Evolutionary conservation across 352 stramenopile species (phyloP).

Genomic region (Phytopythium chamaehyphon): DNA sequence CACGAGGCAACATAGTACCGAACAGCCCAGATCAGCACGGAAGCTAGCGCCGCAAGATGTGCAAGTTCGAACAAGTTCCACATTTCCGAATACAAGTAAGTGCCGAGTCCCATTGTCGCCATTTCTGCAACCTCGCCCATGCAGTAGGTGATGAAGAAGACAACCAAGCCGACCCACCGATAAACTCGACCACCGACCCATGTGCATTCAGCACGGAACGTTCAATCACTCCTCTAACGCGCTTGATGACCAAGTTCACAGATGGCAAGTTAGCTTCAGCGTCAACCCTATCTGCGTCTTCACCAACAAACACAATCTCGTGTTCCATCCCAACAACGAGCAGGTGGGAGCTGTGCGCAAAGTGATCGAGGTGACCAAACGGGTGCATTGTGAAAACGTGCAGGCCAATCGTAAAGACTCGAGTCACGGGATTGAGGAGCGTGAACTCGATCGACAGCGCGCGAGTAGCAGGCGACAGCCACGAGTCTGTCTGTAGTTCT

Average conservation of each 20-base stretch:
- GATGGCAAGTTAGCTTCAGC: neutral
- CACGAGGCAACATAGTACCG: slow-evolving; percentile 64
- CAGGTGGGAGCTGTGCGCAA: slow-evolving; percentile 74
- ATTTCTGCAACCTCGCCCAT: slow-evolving; percentile 79
- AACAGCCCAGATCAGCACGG: slow-evolving; percentile 59
- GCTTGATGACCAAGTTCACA: neutral
- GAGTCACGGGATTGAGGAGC: slow-evolving; percentile 82
- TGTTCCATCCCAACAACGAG: slow-evolving; percentile 75
- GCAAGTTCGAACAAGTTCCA: slow-evolving; percentile 88
- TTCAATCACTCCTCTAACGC: neutral
- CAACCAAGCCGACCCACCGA: slow-evolving; percentile 57
- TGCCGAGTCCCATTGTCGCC: slow-evolving; percentile 63
- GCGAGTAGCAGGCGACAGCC: slow-evolving; percentile 75
- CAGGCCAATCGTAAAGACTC: slow-evolving; percentile 84
- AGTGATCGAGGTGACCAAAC: slow-evolving; percentile 81
- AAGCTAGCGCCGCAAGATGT: slow-evolving; percentile 61
- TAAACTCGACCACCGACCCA: slow-evolving; percentile 55
- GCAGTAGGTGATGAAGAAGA: slow-evolving; percentile 79
- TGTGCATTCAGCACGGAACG: slow-evolving; percentile 16
- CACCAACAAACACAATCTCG: slow-evolving; percentile 14
- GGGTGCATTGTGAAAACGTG: slow-evolving; percentile 80
- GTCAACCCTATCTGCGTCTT: neutral
- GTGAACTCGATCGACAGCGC: slow-evolving; percentile 84
- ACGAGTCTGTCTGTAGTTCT: slow-evolving; percentile 65
- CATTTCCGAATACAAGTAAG: slow-evolving; percentile 81